Base-by-base conservation (phyloP, 1,284 basidiomycete genomes). In the Melampsora americana region DNA sequence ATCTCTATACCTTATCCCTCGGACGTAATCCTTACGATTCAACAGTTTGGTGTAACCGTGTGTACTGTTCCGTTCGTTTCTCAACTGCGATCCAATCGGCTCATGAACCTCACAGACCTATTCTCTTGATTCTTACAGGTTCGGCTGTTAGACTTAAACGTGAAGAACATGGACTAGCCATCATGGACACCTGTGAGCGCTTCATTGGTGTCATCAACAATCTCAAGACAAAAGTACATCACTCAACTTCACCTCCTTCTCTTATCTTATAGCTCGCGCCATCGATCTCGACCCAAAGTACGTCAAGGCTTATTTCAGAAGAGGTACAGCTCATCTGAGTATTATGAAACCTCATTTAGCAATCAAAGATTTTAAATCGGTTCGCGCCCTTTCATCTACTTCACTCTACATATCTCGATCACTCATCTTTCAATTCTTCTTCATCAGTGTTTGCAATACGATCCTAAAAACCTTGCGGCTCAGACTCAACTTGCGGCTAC, bases 281-380 rank as follows among this genome's bases (percentile, higher is more conserved):
- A 91, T 99, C 77, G 86, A 90, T 79, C 85, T 98, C 78, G 93
- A 99, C 84, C 88, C 92, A 0, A 90, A 89, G 80, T 97, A 96
- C 82, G 90, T 90, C 76, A 99, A 99, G 83, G 93, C 92, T 0
- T 93, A 91, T 82, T 84, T 82, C 81, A 92, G 94, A 78, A 90
- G 96, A 68, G 95, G 92, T 66, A 90, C 91, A 80, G 96, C 94
- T 79, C 89, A 95, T 81, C 87, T 99, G 77, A 91, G 95, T 81
- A 92, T 93, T 70, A 84, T 97, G 77, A 90, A 91, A 81, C 91
- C 91, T 61, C 91, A 92, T 79, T 84, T 88, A 65, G 93, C 95
- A 4, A 87, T 96, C 20, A 84, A 87, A 26, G 94, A 97, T 84
- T 91, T 96, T 83, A 92, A 90, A 84, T 92, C 89, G 83, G 80